Percentiles rank a stretch among this genome's conserved stretches.
phyloP scores from a whole-genome alignment of 306 rosid species.

The Nissolia schottii region DNA sequence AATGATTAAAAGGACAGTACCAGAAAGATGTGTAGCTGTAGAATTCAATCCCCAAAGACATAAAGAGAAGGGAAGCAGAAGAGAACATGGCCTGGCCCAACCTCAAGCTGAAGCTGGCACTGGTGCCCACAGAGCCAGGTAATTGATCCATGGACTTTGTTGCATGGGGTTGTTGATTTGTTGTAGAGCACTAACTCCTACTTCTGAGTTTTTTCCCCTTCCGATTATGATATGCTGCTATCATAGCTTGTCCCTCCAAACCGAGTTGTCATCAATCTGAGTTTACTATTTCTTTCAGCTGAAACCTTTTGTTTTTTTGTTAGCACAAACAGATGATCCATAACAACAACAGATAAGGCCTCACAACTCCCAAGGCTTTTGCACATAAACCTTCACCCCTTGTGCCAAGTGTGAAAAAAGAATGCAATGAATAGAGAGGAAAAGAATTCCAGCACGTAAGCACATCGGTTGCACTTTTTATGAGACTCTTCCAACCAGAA shows the following conservation, averaged over 20 bases:
- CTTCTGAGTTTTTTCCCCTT: slow-evolving; percentile 25
- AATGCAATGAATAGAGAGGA: background rate
- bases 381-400: background rate
- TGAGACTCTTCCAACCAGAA: background rate
- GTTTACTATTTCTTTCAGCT: slow-evolving; percentile 14
- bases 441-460: background rate
- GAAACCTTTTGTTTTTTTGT: background rate
- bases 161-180: no score
- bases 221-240: slow-evolving; percentile 30
- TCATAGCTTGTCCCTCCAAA: slow-evolving; percentile 38
- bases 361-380: background rate
- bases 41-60: slow-evolving; percentile 83
- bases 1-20: slow-evolving; percentile 28
- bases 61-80: slow-evolving; percentile 78
- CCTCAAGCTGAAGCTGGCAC: slow-evolving; percentile 69
- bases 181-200: background rate
- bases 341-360: background rate
- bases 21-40: slow-evolving; percentile 90
- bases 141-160: slow-evolving; percentile 55
- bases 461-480: background rate
- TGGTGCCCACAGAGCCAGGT: slow-evolving; percentile 76
- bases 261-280: slow-evolving; percentile 10
- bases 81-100: slow-evolving; percentile 77
- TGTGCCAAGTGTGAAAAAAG: background rate
- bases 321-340: slow-evolving; percentile 5